Base-by-base conservation (phyloP, 2,329 filamentous ascomycete genomes). In the Ascochyta clinopodiicola region DNA sequence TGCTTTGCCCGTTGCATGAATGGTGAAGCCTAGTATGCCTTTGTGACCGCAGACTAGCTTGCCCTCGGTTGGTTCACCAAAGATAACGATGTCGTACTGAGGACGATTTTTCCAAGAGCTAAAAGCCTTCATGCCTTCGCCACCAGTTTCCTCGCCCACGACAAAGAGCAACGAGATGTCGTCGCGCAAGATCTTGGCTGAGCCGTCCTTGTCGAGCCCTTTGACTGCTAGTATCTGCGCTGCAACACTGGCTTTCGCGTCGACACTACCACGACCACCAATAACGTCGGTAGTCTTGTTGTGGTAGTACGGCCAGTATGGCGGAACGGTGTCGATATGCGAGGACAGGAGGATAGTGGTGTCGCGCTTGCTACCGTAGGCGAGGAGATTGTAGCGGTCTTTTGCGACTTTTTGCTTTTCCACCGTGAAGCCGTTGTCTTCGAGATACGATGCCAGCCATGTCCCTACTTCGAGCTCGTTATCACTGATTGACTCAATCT, bases 1-100 rank as follows among this genome's bases (percentile, higher is more conserved):
- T 0, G 88, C 91, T 58, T 88, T 88, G 27, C 94, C 94, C 29
- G 82, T 83, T 0, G 90, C 90, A 13, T 79, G 79, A 56, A 98
- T 68, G 2, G 81, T 78, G 68, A 92, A 88, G 39, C 83, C 83
- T 4, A 92, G 73, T 52, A 88, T 89, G 36, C 95, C 94, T 79
- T 99, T 98, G 81, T 98, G 94, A 2, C 94, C 95, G 51, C 90
- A 88, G 0, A 92, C 92, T 19, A 98, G 87, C 75, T 90, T 91
- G 63, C 88, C 85, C 68, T 96, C 92, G 0, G 95, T 99, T 0
- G 94, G 94, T 74, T 99, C 95, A 36, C 95, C 94, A 69, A 97
- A 98, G 68, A 94, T 89, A 66, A 91, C 87, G 3, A 91, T 86
- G 31, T 88, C 82, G 79, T 86, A 88, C 27, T 57, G 54, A 1